These are phyloP conservation scores for Nephelium lappaceum DNA, from an alignment of 345 rosid genomes.

Conservation along the genomic window DNA sequence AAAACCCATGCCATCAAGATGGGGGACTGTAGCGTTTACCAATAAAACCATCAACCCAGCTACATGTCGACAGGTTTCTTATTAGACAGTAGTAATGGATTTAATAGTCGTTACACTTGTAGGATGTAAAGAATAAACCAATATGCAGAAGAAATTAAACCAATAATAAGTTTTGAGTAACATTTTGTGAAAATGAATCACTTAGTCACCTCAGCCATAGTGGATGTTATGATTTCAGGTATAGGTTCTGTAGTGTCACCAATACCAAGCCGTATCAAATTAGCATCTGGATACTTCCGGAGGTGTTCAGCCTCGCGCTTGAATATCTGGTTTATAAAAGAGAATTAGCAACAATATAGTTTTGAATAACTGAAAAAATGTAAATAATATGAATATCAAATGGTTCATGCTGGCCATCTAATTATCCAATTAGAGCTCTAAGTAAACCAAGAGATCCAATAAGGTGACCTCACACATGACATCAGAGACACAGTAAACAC, in stretches of 20 bases:
- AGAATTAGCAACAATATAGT: not conserved
- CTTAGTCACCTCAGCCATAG: conserved; percentile 47
- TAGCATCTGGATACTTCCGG: conserved; percentile 37
- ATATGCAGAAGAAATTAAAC: not conserved
- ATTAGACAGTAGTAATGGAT: not conserved
- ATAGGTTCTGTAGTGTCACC: conserved; percentile 58
- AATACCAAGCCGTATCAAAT: conserved; percentile 48
- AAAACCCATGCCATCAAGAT: no score
- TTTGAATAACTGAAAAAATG: not conserved
- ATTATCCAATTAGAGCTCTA: not conserved
- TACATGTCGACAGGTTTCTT: no score
- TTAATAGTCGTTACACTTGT: not conserved
- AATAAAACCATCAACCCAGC: no score
- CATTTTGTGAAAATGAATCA: not conserved
- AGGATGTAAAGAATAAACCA: not conserved
- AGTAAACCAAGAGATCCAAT: not conserved
- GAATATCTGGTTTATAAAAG: conserved; percentile 30
- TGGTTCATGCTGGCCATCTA: not conserved
- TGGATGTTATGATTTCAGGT: conserved; percentile 42
- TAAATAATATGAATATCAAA: not conserved
- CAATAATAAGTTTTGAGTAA: not conserved
- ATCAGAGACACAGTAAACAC: no score
- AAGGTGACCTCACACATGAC: not conserved
- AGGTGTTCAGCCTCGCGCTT: conserved; percentile 37
- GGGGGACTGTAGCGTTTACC: no score